A percentile compares a stretch with the other conserved stretches of the same genome.
These are phyloP conservation scores for Fusarium redolens DNA, from an alignment of 2,329 filamentous ascomycete species.

Conservation along the genomic window DNA sequence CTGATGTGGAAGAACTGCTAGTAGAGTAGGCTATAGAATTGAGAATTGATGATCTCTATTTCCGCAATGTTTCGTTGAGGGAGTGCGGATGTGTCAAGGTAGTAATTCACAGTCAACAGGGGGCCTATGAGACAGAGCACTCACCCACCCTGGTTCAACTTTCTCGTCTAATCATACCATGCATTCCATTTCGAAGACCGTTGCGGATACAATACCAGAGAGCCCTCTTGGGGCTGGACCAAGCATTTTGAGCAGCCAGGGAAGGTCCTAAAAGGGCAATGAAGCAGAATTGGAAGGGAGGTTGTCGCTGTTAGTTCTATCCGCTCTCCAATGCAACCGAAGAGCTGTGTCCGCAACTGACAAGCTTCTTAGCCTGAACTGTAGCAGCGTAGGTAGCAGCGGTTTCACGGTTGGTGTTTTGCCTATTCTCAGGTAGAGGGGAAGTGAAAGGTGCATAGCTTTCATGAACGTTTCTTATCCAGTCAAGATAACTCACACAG, in stretches of 20 bases:
- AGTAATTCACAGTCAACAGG: background rate
- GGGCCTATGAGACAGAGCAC: slow-evolving; percentile 3
- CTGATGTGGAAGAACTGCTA: background rate
- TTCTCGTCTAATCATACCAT: background rate
- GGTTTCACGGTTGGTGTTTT: background rate
- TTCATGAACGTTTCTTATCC: background rate
- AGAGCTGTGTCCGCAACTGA: background rate
- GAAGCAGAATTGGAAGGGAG: slow-evolving; percentile 28
- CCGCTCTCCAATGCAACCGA: background rate
- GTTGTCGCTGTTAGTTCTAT: background rate
- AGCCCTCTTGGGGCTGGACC: background rate
- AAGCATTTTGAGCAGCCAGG: background rate
- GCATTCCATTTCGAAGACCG: background rate
- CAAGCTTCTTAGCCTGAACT: background rate
- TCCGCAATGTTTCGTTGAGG: slow-evolving; percentile 18
- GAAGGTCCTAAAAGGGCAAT: slow-evolving; percentile 21
- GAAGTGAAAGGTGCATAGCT: background rate
- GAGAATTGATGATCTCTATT: slow-evolving; percentile 2
- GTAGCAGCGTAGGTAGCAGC: background rate
- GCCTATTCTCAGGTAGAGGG: background rate
- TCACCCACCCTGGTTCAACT: background rate
- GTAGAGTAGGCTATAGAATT: background rate
- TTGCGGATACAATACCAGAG: background rate
- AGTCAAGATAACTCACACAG: background rate
- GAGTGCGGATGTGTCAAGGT: slow-evolving; percentile 27